A percentile compares a stretch with the other conserved stretches of the same genome.
phyloP scores from a whole-genome alignment of 1,284 basidiomycete genomes.

The Sporisorium exsertum region DNA sequence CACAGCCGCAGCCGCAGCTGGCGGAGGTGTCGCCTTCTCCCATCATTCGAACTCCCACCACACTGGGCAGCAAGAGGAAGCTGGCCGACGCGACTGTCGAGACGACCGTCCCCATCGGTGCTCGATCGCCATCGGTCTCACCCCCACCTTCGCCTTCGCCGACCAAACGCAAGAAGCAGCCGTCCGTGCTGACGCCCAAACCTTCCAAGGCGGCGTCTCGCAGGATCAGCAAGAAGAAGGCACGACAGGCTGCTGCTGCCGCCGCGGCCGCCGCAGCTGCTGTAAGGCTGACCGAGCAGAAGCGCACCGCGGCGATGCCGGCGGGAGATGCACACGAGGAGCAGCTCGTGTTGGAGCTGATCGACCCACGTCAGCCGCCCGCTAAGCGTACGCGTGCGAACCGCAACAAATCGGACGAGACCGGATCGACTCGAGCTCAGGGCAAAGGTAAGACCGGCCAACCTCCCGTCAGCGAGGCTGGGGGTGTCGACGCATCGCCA shows the following conservation, averaged over 20 bases:
- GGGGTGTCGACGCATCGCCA: slow-evolving; percentile 2
- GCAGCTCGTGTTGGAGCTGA: slow-evolving; percentile 18
- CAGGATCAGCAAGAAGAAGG: slow-evolving; percentile 30
- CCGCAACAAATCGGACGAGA: not conserved
- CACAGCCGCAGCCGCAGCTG: slow-evolving; percentile 7
- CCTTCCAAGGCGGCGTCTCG: slow-evolving; percentile 26
- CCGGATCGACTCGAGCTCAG: not conserved
- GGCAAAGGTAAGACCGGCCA: slow-evolving; percentile 11
- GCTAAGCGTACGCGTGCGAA: slow-evolving; percentile 18
- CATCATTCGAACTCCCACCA: slow-evolving; percentile 8
- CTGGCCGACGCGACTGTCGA: not conserved
- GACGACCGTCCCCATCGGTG: not conserved
- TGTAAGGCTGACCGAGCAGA: slow-evolving; percentile 10
- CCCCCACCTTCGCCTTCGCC: slow-evolving; percentile 38
- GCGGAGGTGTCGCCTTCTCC: slow-evolving; percentile 4
- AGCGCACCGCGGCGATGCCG: not conserved
- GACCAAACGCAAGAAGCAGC: slow-evolving; percentile 25
- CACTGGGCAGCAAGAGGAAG: slow-evolving; percentile 23
- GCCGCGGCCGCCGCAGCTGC: slow-evolving; percentile 13
- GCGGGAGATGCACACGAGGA: slow-evolving; percentile 25
- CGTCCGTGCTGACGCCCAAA: slow-evolving; percentile 8
- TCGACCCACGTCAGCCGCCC: slow-evolving; percentile 3
- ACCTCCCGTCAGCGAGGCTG: not conserved
- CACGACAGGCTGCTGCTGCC: slow-evolving; percentile 10
- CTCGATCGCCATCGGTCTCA: slow-evolving; percentile 29